Conservation (phyloP, 495 filamentous ascomycete species). For the Xylaria grammica region DNA sequence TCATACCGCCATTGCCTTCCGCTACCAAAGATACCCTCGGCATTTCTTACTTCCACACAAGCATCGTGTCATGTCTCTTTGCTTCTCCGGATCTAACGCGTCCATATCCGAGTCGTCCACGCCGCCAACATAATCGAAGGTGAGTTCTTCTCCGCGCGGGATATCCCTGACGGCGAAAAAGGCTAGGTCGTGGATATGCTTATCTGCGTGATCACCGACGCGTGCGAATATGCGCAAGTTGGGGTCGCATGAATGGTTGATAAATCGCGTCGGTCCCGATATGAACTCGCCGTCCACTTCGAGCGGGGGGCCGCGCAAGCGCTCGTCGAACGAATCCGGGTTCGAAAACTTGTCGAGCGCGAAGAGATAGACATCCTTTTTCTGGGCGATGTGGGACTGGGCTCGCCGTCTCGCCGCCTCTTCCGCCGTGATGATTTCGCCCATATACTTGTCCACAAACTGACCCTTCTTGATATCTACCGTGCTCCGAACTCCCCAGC, state of each 20-base stretch:
- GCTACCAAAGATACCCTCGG: slow-evolving; percentile 69
- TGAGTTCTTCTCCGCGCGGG: slow-evolving; percentile 71
- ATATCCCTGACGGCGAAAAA: slow-evolving; percentile 82
- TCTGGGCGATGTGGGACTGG: slow-evolving; percentile 46
- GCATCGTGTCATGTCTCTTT: slow-evolving; percentile 61
- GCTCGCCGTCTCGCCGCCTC: slow-evolving; percentile 71
- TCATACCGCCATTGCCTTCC: no score
- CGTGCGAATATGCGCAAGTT: slow-evolving; percentile 85
- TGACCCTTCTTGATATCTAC: slow-evolving; percentile 74
- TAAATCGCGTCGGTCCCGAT: slow-evolving; percentile 68
- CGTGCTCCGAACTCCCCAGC: slow-evolving; percentile 80
- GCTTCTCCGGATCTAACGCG: slow-evolving; percentile 54
- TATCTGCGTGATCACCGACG: slow-evolving; percentile 76
- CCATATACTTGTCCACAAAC: slow-evolving; percentile 88
- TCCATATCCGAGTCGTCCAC: slow-evolving; percentile 52
- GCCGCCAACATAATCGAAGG: slow-evolving; percentile 82
- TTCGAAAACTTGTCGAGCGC: slow-evolving; percentile 79
- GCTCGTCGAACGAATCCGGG: slow-evolving; percentile 47
- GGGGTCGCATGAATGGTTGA: slow-evolving; percentile 75
- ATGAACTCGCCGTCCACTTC: slow-evolving; percentile 63
- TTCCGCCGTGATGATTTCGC: slow-evolving; percentile 78
- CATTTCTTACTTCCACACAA: slow-evolving; percentile 71
- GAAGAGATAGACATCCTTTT: slow-evolving; percentile 78
- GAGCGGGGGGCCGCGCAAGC: slow-evolving; percentile 46
- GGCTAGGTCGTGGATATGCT: slow-evolving; percentile 80